Conservation (phyloP, 345 rosid genomes). For the Salix dunnii region DNA sequence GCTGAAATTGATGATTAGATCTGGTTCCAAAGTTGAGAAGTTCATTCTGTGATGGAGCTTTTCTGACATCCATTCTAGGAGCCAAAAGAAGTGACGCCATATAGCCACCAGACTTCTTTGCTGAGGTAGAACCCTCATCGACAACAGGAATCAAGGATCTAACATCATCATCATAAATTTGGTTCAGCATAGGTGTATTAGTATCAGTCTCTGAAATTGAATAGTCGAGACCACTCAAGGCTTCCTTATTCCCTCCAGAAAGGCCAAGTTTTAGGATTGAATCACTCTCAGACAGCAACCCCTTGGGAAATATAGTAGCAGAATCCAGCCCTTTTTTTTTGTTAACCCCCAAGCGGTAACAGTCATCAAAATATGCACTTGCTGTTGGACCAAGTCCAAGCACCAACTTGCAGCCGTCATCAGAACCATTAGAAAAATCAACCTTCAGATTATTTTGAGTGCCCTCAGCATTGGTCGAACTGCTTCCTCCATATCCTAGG, state of each 20-base stretch:
- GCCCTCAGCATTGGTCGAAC: conserved; percentile 29
- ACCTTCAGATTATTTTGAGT: conserved; percentile 34
- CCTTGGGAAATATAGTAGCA: conserved; percentile 24
- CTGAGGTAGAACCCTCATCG: conserved; percentile 92
- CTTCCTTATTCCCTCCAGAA: conserved; percentile 50
- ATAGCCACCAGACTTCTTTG: conserved; percentile 87
- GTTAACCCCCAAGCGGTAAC: conserved; percentile 30
- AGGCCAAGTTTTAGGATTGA: conserved; percentile 77
- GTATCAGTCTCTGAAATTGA: conserved; percentile 44
- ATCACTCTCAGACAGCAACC: conserved; percentile 43
- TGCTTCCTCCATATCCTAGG: conserved; percentile 49
- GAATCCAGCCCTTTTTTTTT: conserved; percentile 41
- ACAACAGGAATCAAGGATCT: conserved; percentile 51
- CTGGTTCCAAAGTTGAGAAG: conserved; percentile 38
- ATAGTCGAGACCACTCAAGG: conserved; percentile 41
- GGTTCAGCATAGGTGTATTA: conserved; percentile 23
- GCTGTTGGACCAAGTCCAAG: conserved; percentile 91
- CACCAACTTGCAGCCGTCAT: conserved; percentile 79
- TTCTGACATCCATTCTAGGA: conserved; percentile 42
- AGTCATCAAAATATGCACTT: conserved; percentile 40
- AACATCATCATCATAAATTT: conserved; percentile 26
- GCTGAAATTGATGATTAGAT: conserved; percentile 36
- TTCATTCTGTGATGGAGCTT: conserved; percentile 35
- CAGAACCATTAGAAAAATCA: conserved; percentile 47
- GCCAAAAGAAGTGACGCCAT: conserved; percentile 83